Conservation (phyloP, 495 filamentous ascomycete genomes). For the Daldinia caldariorum region DNA sequence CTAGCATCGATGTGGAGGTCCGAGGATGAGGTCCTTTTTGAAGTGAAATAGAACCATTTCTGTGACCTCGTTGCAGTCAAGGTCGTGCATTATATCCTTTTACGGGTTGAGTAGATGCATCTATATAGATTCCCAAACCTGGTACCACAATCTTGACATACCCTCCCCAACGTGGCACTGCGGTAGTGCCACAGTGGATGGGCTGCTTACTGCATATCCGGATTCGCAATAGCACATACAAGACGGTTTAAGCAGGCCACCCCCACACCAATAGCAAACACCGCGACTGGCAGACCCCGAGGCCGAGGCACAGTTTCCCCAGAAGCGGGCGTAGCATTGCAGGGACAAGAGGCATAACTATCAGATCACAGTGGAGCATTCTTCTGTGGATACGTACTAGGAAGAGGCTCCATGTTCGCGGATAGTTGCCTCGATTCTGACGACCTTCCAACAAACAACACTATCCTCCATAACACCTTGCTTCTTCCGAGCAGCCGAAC, state of each 20-base stretch:
- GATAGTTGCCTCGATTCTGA: conserved; percentile 42
- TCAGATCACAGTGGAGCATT: conserved; percentile 25
- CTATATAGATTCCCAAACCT: conserved; percentile 31
- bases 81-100: conserved; percentile 16
- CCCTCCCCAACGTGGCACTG: conserved; percentile 35
- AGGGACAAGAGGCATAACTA: conserved; percentile 31
- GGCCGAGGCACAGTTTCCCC: conserved; percentile 37
- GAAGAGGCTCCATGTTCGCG: conserved; percentile 46
- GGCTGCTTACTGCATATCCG: conserved; percentile 44
- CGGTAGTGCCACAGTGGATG: conserved; percentile 32
- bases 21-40: conserved; percentile 8
- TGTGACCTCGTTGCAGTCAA: conserved; percentile 5
- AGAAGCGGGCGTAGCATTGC: conserved; percentile 40
- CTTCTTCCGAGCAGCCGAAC: conserved; percentile 32
- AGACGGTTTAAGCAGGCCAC: conserved; percentile 19
- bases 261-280: conserved; percentile 44
- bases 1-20: conserved; percentile 3
- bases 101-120: conserved; percentile 6
- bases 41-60: conserved; percentile 11
- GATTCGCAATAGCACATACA: conserved; percentile 32
- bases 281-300: conserved; percentile 42
- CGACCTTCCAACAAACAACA: conserved; percentile 35
- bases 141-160: conserved; percentile 21
- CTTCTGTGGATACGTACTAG: conserved; percentile 26
- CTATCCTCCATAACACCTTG: conserved; percentile 7